Conservation (phyloP, 768 basidiomycete species). For the Boletus tylopilopsis region DNA sequence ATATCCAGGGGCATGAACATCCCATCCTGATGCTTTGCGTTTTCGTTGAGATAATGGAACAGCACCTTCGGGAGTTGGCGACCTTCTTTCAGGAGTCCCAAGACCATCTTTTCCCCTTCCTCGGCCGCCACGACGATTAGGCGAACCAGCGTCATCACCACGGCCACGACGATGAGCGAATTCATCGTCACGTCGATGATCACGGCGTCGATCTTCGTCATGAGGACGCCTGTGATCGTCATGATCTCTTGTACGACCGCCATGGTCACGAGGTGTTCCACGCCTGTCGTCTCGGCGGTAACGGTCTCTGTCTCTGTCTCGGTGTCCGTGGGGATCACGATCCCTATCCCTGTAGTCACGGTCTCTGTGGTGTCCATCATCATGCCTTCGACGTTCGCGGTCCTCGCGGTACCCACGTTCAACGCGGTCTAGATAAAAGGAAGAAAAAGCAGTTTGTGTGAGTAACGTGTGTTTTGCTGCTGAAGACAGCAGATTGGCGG, state of each 20-base stretch:
- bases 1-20: conserved; percentile 92
- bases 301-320: conserved; percentile 35
- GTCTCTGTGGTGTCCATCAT: conserved; percentile 49
- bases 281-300: conserved; percentile 50
- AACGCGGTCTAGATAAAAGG: conserved; percentile 43
- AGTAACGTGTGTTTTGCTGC: conserved; percentile 47
- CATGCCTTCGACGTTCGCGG: conserved; percentile 64
- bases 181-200: conserved; percentile 43
- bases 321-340: conserved; percentile 28
- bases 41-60: conserved; percentile 81
- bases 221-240: conserved; percentile 45
- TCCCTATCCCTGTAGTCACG: conserved; percentile 50
- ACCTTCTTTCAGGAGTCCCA: conserved; percentile 75
- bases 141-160: conserved; percentile 41
- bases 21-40: conserved; percentile 92
- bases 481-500: conserved; percentile 40
- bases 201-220: conserved; percentile 51
- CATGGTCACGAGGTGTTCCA: conserved; percentile 43
- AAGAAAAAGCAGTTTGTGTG: conserved; percentile 45
- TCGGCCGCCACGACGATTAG: conserved; percentile 41
- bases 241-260: conserved; percentile 42
- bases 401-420: conserved; percentile 60
- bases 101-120: conserved; percentile 44
- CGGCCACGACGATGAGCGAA: conserved; percentile 26
- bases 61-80: conserved; percentile 86